These are phyloP conservation scores for Lepiota brunneoincarnata DNA, from an alignment of 768 basidiomycete genomes.

Conservation along the genomic window DNA sequence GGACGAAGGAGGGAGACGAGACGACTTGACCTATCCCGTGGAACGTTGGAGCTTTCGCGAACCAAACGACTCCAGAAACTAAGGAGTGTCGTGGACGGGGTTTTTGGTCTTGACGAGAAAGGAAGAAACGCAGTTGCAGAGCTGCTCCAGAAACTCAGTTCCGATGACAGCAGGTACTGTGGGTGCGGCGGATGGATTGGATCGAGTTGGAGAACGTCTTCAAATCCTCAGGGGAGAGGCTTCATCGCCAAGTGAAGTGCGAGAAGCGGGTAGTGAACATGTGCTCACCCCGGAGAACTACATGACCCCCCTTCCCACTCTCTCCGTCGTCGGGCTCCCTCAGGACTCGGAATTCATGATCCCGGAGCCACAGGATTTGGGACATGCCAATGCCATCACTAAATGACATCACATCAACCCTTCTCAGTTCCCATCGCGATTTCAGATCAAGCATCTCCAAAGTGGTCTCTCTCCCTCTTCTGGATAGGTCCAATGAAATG, in stretches of 20 bases:
- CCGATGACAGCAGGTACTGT: background rate
- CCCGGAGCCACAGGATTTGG: background rate
- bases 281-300: background rate
- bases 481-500: constrained; percentile 12
- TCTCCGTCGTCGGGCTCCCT: background rate
- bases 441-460: constrained; percentile 47
- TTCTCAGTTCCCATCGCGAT: constrained; percentile 45
- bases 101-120: constrained; percentile 1
- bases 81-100: constrained; percentile 3
- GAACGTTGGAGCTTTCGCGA: constrained; percentile 10
- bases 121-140: constrained; percentile 2
- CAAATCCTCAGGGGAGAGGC: constrained; percentile 16
- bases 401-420: constrained; percentile 27
- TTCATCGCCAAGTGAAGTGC: constrained; percentile 46
- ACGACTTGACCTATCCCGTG: constrained; percentile 6
- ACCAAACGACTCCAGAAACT: constrained; percentile 11
- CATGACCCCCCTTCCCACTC: no score
- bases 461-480: constrained; percentile 35
- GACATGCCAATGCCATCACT: background rate
- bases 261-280: background rate
- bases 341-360: background rate
- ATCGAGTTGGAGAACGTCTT: constrained; percentile 9
- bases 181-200: constrained; percentile 10
- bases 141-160: constrained; percentile 3
- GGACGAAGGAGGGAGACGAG: constrained; percentile 8